Percentiles rank a stretch among this genome's conserved stretches.
Conservation (phyloP, 1,139 yeast species). For the Geotrichum candidum region DNA sequence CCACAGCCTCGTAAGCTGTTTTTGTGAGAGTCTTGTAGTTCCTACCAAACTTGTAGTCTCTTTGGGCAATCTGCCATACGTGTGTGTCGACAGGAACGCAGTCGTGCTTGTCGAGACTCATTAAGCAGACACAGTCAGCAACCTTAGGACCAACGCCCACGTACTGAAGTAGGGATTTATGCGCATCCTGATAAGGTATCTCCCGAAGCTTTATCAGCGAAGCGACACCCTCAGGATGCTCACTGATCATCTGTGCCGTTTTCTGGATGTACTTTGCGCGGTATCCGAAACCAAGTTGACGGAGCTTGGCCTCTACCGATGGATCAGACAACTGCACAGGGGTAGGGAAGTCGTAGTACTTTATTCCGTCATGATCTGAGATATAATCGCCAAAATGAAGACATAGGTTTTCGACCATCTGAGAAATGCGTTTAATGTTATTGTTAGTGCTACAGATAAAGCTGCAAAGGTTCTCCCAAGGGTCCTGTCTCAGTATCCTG, state of each 20-base stretch:
- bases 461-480: conserved; percentile 89
- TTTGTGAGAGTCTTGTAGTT: conserved; percentile 45
- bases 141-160: conserved; percentile 97
- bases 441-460: conserved; percentile 96
- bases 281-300: conserved; percentile 79
- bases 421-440: conserved; percentile 86
- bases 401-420: conserved; percentile 84
- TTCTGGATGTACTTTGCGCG: conserved; percentile 81
- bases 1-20: conserved; percentile 55
- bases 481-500: conserved; percentile 82
- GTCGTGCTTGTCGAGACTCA: conserved; percentile 85
- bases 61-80: conserved; percentile 82
- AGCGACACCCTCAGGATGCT: conserved; percentile 23
- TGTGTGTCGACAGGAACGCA: conserved; percentile 96
- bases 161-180: conserved; percentile 57
- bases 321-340: conserved; percentile 47
- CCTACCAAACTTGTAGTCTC: conserved; percentile 63
- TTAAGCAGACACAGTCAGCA: conserved; percentile 89
- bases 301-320: conserved; percentile 40
- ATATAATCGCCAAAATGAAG: conserved; percentile 62
- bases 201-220: conserved; percentile 35
- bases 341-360: conserved; percentile 69
- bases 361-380: conserved; percentile 48
- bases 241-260: conserved; percentile 55
- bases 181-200: conserved; percentile 51